Conservation (phyloP, 164 flowering plant genomes). For the Saururus chinensis region DNA sequence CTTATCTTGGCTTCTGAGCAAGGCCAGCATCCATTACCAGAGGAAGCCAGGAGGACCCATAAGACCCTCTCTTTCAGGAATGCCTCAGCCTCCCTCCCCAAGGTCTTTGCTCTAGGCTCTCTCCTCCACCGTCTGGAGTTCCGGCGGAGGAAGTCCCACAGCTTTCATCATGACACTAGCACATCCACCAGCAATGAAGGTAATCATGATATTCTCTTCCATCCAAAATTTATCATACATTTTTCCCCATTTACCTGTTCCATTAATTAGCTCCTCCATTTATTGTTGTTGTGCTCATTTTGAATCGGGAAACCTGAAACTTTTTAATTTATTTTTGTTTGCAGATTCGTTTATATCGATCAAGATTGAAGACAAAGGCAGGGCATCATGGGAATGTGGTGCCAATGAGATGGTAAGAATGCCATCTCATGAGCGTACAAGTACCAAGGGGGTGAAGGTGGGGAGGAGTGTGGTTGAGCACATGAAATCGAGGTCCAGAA, state of each 20-base stretch:
- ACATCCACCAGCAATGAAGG: conserved; percentile 57
- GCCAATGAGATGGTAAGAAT: conserved; percentile 27
- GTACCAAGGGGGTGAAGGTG: conserved; percentile 13
- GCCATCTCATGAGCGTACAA: neutral
- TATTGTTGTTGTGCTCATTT: too few species aligned
- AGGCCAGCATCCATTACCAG: conserved; percentile 12
- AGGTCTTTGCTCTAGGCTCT: conserved; percentile 53
- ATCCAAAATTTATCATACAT: too few species aligned
- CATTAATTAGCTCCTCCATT: too few species aligned
- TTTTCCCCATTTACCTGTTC: too few species aligned
- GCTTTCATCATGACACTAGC: conserved; percentile 15
- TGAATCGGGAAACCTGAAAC: neutral
- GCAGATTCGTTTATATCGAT: conserved; percentile 90
- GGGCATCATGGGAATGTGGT: conserved; percentile 72
- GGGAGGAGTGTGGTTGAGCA: conserved; percentile 51
- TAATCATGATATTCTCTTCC: conserved; percentile 8
- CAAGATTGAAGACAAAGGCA: conserved; percentile 69
- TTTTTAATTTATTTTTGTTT: neutral
- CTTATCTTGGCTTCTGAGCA: conserved; percentile 53
- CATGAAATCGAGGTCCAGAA: conserved; percentile 22
- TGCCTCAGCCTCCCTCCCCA: conserved; percentile 18
- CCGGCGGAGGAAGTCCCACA: conserved; percentile 30
- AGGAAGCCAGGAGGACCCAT: neutral
- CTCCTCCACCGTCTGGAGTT: conserved; percentile 46
- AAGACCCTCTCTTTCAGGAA: conserved; percentile 12